Evolutionary conservation across 2,329 filamentous ascomycete genomes (phyloP), one percentile per base, ranked within the genome.

Genomic region (Alternaria arbusti): DNA sequence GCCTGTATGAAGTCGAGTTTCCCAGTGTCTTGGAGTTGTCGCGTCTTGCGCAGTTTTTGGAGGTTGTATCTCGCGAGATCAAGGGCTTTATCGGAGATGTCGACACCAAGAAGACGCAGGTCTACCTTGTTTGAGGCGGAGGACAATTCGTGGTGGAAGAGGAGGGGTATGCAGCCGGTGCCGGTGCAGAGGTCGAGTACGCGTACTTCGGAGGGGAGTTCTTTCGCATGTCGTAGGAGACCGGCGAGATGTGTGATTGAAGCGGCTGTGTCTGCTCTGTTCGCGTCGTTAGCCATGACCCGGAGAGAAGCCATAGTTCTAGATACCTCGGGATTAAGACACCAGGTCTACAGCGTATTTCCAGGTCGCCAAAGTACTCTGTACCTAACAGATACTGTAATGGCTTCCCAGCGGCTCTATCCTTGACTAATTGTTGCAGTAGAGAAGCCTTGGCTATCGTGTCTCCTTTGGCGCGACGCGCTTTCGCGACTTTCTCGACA

Each of bases 141-240:
- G 30, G 72, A 75, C 61, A 93, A 85, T 10, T 90, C 84, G 36
- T 89, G 84, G 65, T 91, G 88, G 7, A 97, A 84, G 4, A 93
- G 86, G 9, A 98, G 86, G 0, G 93, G 87, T 66, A 98, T 97
- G 80, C 95, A 97, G 5, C 96, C 96, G 6, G 92, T 93, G 10
- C 96, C 96, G 0, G 93, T 94, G 79, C 96, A 98, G 28, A 97
- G 84, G 78, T 99, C 96, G 9, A 97, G 79, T 44, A 98, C 83
- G 12, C 85, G 86, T 12, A 96, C 70, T 15, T 70, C 70, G 25
- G 60, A 17, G 12, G 73, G 71, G 3, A 79, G 64, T 2, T 54
- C 63, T 25, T 59, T 52, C 22, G 70, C 71, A 44, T 67, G 54
- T 20, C 68, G 63, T 13, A 83, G 59, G 15, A 77, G 59, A 9